A percentile compares a stretch with the other conserved stretches of the same genome.
These are phyloP conservation scores for Chrysanthemum lavandulifolium DNA, from an alignment of 129 eudicot species.

Conservation along the genomic window DNA sequence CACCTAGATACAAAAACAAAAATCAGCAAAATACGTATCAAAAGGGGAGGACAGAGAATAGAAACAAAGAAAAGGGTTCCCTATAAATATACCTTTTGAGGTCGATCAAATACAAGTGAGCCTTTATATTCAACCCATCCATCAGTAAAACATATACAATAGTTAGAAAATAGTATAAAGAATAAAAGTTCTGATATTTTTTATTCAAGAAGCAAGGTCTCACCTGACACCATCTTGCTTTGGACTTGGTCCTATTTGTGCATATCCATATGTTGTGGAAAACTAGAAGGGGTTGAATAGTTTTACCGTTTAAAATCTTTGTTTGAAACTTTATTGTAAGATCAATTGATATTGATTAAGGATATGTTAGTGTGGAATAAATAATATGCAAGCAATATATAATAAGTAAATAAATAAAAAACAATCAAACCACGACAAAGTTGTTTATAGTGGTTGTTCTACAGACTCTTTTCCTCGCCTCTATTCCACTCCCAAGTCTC, in stretches of 20 bases:
- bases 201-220: not conserved
- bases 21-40: slow-evolving; percentile 5
- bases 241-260: slow-evolving; percentile 79
- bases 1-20: slow-evolving; percentile 38
- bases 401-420: no score
- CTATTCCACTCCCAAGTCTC: no score
- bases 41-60: not conserved
- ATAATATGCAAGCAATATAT: no score
- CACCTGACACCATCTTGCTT: slow-evolving; percentile 99
- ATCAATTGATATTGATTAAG: no score
- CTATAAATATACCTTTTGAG: slow-evolving; percentile 61
- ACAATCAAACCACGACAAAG: no score
- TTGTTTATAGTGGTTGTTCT: no score
- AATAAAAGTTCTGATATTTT: not conserved
- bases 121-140: slow-evolving; percentile 99
- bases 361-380: no score
- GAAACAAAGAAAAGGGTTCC: no score
- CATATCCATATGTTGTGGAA: slow-evolving; percentile 75
- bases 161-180: not conserved
- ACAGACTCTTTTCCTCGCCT: no score
- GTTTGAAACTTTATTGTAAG: no score
- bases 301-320: no score
- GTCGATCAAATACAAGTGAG: slow-evolving; percentile 69
- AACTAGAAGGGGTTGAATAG: no score
- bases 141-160: slow-evolving; percentile 42